Evolutionary conservation across 163 green algal genomes (phyloP).

Genomic region (Scenedesmus sp.): DNA sequence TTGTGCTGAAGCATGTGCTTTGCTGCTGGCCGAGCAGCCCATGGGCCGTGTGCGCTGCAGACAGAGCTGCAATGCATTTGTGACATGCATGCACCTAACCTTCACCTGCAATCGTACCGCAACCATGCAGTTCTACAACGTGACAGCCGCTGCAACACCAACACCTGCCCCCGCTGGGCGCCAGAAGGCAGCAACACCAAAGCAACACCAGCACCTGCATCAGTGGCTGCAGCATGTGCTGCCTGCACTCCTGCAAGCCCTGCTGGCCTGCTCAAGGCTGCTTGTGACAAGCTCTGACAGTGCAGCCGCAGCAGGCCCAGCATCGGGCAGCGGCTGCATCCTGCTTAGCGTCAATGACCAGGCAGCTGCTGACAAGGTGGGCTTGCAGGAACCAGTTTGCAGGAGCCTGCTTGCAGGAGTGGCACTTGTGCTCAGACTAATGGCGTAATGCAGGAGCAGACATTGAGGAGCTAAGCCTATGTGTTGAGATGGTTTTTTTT

Average conservation of each 20-base stretch:
- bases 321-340: background rate
- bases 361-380: constrained; percentile 38
- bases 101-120: background rate
- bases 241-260: background rate
- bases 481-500: too few relatives aligned
- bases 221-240: constrained; percentile 21
- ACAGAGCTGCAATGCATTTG: background rate
- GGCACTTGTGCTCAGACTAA: background rate
- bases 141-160: background rate
- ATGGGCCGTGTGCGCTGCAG: background rate
- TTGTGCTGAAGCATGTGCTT: background rate
- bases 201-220: background rate
- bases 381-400: background rate
- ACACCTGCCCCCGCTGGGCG: background rate
- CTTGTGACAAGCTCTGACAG: constrained; percentile 21
- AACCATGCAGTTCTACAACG: background rate
- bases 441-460: too few relatives aligned
- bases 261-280: background rate
- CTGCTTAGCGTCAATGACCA: background rate
- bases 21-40: too few relatives aligned
- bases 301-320: background rate
- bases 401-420: background rate
- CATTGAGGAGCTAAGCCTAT: too few relatives aligned
- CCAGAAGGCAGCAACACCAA: background rate
- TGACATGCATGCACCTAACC: background rate